Evolutionary conservation across 768 basidiomycete species (phyloP), one percentile per base, ranked within the genome.

Genomic region (Cystobasidium tubakii): DNA sequence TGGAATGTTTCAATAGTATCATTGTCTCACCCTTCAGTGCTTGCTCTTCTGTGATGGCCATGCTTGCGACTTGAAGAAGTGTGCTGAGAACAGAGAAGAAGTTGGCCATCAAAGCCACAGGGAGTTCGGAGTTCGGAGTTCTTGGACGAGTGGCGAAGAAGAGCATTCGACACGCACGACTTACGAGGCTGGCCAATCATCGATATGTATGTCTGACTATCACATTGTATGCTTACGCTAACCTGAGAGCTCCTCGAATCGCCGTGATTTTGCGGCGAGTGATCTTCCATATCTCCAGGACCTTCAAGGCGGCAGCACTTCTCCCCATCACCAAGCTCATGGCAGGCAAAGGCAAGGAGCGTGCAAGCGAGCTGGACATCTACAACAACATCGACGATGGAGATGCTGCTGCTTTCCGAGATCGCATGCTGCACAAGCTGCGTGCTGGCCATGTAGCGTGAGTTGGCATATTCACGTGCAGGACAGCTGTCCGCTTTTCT

Each of bases 11-110:
- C n/a, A n/a, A n/a, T n/a, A n/a, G n/a, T n/a, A n/a, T n/a, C n/a
- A n/a, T n/a, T n/a, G n/a, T 3, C 57, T 29, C 57, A 62, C 57
- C 57, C 34, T 39, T 31, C 57, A 62, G 57, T 33, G 57, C 57
- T 62, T 62, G 57, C 57, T 62, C 57, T 21, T 62, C 57, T 39
- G 29, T 39, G 10, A 39, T 62, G 25, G 34, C 29, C 31, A 31
- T 62, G 9, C 15, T 29, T 12, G 54, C 29, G 57, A 39, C 21
- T 10, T 3, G 13, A 31, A 13, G n/a, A 7, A 4, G 23, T 62
- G 31, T 31, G 25, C 13, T 39, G 31, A 4, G 57, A 62, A 17
- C 10, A 21, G 19, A 55, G 7, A 31, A 55, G 54, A 55, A 31
- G 15, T 15, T n/a, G n/a, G n/a, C n/a, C n/a, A n/a, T n/a, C n/a